Base-by-base conservation (phyloP, 768 basidiomycete genomes). In the Pisolithus albus region DNA sequence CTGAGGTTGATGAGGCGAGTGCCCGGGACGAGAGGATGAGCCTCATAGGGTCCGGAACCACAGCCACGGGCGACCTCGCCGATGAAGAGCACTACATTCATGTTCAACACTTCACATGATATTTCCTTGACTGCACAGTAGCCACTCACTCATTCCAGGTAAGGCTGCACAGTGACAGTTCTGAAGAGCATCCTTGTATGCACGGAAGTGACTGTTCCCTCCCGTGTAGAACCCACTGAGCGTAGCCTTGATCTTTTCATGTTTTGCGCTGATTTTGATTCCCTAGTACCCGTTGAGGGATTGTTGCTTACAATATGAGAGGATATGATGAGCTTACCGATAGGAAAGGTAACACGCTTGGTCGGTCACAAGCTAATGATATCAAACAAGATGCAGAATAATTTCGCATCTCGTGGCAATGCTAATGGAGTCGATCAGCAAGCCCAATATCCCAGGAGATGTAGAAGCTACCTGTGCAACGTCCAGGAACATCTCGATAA, bases 401-500 rank as follows among this genome's bases (percentile, higher is more conserved):
- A 51, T 81, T 79, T 34, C 75, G 70, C 23, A 75, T 60, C 19
- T 66, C 63, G 30, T 77, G 62, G 44, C 75, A 79, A 49, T 68
- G 63, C 79, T 81, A 50, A 7, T 40, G 18, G 7, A n/a, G 54
- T 4, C 13, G 24, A 47, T 58, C 44, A 64, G 38, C 19, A 18
- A n/a, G 11, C 11, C 11, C 7, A 9, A n/a, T 37, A 1, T 36
- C 10, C 18, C 11, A 52, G 9, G 18, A 24, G 45, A 41, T n/a
- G n/a, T 44, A 18, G 46, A 44, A 23, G 59, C 52, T 52, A 80
- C 78, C 11, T 56, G 64, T 19, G 78, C 73, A 43, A 78, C 54
- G 48, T 77, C 74, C 23, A 78, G 44, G 70, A 78, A 77, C 53
- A 78, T 73, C 40, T 66, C 67, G 0, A 75, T 57, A 19, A 73